Base-by-base conservation (phyloP, 192 early-diverging fungal genomes). In the Chytriomyces confervae region DNA sequence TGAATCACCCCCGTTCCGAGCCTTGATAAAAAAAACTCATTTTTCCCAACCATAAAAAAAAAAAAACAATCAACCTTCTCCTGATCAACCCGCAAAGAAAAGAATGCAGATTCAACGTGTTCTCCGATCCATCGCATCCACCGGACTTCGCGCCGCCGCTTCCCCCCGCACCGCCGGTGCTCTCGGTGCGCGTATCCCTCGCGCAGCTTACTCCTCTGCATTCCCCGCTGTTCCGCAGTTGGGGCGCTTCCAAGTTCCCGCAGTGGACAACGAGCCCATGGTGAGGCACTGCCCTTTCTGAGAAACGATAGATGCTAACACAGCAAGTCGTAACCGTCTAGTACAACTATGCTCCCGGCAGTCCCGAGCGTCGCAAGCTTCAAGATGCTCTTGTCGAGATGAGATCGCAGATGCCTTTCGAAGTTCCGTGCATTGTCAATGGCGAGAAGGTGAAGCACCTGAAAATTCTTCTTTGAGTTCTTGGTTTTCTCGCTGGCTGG, bases 241-340 rank as follows among this genome's bases (percentile, higher is more conserved):
- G 80, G 94, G 92, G 57, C 83, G 85, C 66, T 94, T 95, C 89
- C 88, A 84, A 80, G 84, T 97, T 72, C 96, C 96, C 18, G 85
- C 87, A 65, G 91, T 95, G 69, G 76, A 84, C 49, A 97, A 97
- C 84, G 96, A 97, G 90, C 93, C 94, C 46, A 94, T 93, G 88
- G 90, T 91, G 83, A 65, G 79, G 36, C 10, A 44, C 50, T 6
- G 6, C 5, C 23, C 45, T 49, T 43, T 48, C 72, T 36, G 49
- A 47, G 23, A 60, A 43, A 11, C 6, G 27, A 46, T 71, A 66
- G 16, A 60, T 72, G 63, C 36, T 23, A 11, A 20, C 36, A 23
- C 18, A 29, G 24, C 50, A 63, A 50, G 23, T 43, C 24, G 23
- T 10, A 13, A 62, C 13, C n/a, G 51, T 61, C 49, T 46, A 91